Evolutionary conservation across 2,329 filamentous ascomycete species (phyloP), one percentile per base, ranked within the genome.

Genomic region (Curvularia sp.): DNA sequence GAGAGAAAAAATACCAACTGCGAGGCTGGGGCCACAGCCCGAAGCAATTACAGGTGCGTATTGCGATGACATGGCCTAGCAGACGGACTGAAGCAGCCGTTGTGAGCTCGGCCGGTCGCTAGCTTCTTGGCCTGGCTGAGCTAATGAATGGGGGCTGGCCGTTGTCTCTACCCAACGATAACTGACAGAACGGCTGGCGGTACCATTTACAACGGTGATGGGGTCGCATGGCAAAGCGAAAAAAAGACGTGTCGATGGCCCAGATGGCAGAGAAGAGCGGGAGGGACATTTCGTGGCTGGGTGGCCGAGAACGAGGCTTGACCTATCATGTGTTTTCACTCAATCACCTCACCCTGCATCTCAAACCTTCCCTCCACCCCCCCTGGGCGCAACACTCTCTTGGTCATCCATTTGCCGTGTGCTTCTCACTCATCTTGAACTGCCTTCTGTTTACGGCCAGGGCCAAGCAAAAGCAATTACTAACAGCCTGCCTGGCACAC

Each of bases 351-450:
- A 42, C 39, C 38, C 47, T 52, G 30, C 45, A 59, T 51, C 60
- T 65, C 64, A 67, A 65, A 67, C 64, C 48, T 38, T 52, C 60
- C 38, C 54, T 25, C n/a, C 5, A 12, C 13, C 23, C 41, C 41
- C 41, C 41, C 41, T 27, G 25, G 13, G 12, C 41, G 6, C 41
- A 43, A 4, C 15, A 7, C 10, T 32, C 27, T 30, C 28, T 32
- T 32, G n/a, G 43, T 19, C 18, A 30, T 5, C 43, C 43, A 61
- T 59, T 64, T 54, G 56, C 63, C 60, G 41, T 21, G 25, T 42
- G 27, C 46, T 45, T 54, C 49, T 46, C 53, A 18, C 23, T 28
- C 42, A 30, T 43, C 27, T 61, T 39, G 53, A 55, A 55, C 54
- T 28, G 15, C 36, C 39, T 42, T 23, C 39, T 42, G 21, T 42